Base-by-base conservation (phyloP, 257 asterid genomes). In the Gentiana straminea region DNA sequence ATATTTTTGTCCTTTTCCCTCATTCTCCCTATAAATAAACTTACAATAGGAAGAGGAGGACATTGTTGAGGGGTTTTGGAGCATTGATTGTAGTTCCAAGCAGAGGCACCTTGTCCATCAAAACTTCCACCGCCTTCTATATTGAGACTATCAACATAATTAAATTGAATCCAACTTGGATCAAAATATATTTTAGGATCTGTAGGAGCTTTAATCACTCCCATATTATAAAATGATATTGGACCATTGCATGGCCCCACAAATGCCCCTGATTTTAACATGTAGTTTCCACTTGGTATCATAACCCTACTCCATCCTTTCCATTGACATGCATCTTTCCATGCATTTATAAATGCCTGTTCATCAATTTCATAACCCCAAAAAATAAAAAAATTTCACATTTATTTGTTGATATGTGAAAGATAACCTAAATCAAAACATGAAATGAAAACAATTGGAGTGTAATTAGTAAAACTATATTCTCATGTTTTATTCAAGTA, bases 61-160 rank as follows among this genome's bases (percentile, higher is more conserved):
- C 97, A 89, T 0, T 41, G 5, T 0, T 41, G 5, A 0, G 77
- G 60, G 13, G 74, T 86, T n/a, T 0, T 68, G 1, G 2, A 35
- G 63, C 97, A 89, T 52, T 86, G 83, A 62, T 86, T 86, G 41
- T 76, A 79, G 3, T 38, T 60, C 97, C 97, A 89, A 8, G 92
- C 97, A 54, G 60, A 53, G 5, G 46, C 58, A 8, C 97, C 95
- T 58, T 78, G 84, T 3, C 95, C 95, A 43, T 89, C 94, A 73
- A 86, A 73, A 56, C 12, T 49, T 0, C 97, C 97, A 13, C 95
- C 83, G 8, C 97, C 96, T 41, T 65, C 57, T 13, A 89, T 69
- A 10, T 60, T 70, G 65, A 89, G 47, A 13, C 53, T 24, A 10
- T 77, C 52, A n/a, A 89, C 34, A 33, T 78, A 78, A 4, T 65